These are phyloP conservation scores for Phialophora tarda DNA, from an alignment of 2,329 filamentous ascomycete species.

Conservation along the genomic window DNA sequence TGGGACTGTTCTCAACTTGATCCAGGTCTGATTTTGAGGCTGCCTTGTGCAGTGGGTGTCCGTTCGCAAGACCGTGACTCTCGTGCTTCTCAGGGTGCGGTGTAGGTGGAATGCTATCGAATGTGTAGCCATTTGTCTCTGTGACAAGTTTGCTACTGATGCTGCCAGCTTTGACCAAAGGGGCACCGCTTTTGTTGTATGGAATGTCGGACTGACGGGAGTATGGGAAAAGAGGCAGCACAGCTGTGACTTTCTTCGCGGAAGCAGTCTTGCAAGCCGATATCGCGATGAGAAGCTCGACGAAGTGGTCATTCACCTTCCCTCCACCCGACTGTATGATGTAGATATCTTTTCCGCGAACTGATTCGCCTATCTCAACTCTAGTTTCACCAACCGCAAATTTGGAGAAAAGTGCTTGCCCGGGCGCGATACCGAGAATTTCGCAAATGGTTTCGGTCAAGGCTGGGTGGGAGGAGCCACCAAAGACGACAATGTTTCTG, in stretches of 20 bases:
- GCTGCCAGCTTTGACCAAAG: constrained; percentile 72
- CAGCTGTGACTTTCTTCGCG: constrained; percentile 88
- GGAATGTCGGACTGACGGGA: constrained; percentile 94
- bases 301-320: constrained; percentile 92
- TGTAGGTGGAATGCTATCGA: constrained; percentile 89
- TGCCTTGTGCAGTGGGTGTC: constrained; percentile 73
- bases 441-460: constrained; percentile 87
- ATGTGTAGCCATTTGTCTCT: constrained; percentile 69
- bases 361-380: constrained; percentile 94
- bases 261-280: constrained; percentile 97
- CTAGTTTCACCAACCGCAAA: constrained; percentile 95
- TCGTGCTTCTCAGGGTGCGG: constrained; percentile 74
- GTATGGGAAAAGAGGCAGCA: constrained; percentile 95
- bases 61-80: constrained; percentile 69
- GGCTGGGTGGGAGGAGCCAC: constrained; percentile 88
- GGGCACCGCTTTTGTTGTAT: constrained; percentile 93
- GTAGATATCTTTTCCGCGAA: constrained; percentile 97
- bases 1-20: constrained; percentile 57
- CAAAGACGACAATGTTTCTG: constrained; percentile 90
- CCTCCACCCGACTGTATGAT: constrained; percentile 94
- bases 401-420: constrained; percentile 83
- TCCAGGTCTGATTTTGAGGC: constrained; percentile 71
- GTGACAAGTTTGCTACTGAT: constrained; percentile 44
- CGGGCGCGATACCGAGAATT: constrained; percentile 82
- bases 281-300: constrained; percentile 97